Evolutionary conservation across 2,329 filamentous ascomycete genomes (phyloP).

Genomic region (Hymenoscyphus salicellus): DNA sequence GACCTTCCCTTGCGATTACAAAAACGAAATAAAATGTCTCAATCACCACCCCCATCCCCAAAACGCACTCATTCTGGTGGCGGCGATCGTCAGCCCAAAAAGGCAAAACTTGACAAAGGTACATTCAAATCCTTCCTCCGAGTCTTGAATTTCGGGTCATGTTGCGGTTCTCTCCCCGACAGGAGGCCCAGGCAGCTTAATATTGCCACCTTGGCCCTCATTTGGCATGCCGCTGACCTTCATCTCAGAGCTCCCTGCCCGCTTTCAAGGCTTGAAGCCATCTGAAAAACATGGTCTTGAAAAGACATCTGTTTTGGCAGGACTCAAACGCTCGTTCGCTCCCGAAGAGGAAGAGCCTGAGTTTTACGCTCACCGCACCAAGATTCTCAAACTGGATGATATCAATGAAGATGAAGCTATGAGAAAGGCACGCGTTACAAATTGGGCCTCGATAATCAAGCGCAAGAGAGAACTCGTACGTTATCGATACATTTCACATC

Average conservation of each 20-base stretch:
- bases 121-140: not conserved
- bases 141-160: not conserved
- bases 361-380: slow-evolving; percentile 10
- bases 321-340: slow-evolving; percentile 2
- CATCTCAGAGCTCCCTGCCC: not conserved
- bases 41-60: slow-evolving; percentile 5
- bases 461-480: slow-evolving; percentile 7
- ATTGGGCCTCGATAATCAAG: slow-evolving; percentile 7
- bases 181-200: too few relatives aligned
- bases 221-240: not conserved
- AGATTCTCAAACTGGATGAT: slow-evolving; percentile 13
- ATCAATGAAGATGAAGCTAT: slow-evolving; percentile 7
- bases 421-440: slow-evolving; percentile 1
- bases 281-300: not conserved
- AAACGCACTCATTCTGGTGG: slow-evolving; percentile 7
- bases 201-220: not conserved
- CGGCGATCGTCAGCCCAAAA: slow-evolving; percentile 6
- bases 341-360: slow-evolving; percentile 6
- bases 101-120: slow-evolving; percentile 12
- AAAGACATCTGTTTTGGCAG: not conserved
- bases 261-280: slow-evolving; percentile 9
- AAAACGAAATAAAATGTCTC: slow-evolving; percentile 7
- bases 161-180: too few relatives aligned
- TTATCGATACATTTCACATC: not conserved
- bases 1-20: slow-evolving; percentile 10